These are phyloP conservation scores for Cutaneotrichosporon sp. DNA, from an alignment of 1,284 basidiomycete genomes.

Conservation along the genomic window DNA sequence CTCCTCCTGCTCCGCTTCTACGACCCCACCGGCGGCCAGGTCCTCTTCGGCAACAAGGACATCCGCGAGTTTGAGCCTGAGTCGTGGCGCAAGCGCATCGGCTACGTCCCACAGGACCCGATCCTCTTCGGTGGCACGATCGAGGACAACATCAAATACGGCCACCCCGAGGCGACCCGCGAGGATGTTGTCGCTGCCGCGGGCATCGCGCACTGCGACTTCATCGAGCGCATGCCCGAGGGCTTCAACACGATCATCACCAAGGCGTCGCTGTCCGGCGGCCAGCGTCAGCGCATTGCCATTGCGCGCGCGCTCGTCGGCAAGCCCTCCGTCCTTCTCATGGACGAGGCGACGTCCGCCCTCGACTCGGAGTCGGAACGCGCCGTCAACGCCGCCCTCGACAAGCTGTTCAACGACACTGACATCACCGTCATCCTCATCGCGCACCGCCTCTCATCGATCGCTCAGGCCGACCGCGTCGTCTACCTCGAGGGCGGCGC, in stretches of 20 bases:
- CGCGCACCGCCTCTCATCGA: constrained; percentile 57
- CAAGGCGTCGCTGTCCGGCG: constrained; percentile 53
- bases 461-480: constrained; percentile 56
- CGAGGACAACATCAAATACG: constrained; percentile 69
- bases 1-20: constrained; percentile 87
- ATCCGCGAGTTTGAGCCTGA: constrained; percentile 69
- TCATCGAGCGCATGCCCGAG: constrained; percentile 47
- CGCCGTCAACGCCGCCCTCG: constrained; percentile 54
- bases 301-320: constrained; percentile 58
- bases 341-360: constrained; percentile 52
- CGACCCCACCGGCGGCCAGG: constrained; percentile 71
- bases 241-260: constrained; percentile 52
- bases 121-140: constrained; percentile 81
- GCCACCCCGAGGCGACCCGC: constrained; percentile 41
- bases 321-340: constrained; percentile 55
- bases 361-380: constrained; percentile 50
- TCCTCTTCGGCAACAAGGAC: constrained; percentile 76
- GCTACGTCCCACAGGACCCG: constrained; percentile 59
- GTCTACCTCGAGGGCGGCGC: constrained; percentile 56
- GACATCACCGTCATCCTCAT: constrained; percentile 58
- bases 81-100: constrained; percentile 87
- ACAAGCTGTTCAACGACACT: constrained; percentile 54
- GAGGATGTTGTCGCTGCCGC: constrained; percentile 46
- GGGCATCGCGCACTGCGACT: constrained; percentile 50
- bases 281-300: constrained; percentile 58